Conservation (phyloP, 2,329 filamentous ascomycete genomes). For the Pleomassaria siparia region DNA sequence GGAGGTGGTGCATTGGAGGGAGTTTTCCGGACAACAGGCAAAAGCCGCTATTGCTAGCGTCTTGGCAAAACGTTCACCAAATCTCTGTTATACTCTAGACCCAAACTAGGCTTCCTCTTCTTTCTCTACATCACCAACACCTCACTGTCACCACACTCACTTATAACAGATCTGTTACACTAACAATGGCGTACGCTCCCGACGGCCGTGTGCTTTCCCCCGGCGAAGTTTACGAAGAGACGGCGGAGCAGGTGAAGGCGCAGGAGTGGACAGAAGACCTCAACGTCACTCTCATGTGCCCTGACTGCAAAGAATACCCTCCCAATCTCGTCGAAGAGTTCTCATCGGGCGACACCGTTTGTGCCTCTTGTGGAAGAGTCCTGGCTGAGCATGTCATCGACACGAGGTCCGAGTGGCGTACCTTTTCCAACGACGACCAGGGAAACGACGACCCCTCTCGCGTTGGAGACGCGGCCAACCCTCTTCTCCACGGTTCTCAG, state of each 20-base stretch:
- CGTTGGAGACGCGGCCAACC: slow-evolving; percentile 92
- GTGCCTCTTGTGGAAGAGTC: slow-evolving; percentile 86
- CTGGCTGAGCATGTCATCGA: slow-evolving; percentile 91
- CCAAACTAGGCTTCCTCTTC: slow-evolving; percentile 1
- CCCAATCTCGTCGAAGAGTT: slow-evolving; percentile 93
- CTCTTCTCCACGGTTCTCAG: slow-evolving; percentile 85
- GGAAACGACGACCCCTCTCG: slow-evolving; percentile 95
- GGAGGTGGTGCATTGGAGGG: slow-evolving; percentile 3
- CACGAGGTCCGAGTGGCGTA: slow-evolving; percentile 96
- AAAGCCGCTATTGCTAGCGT: not conserved
- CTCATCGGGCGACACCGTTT: slow-evolving; percentile 89
- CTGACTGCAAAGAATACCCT: slow-evolving; percentile 86
- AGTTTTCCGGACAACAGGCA: slow-evolving; percentile 19
- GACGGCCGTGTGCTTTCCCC: slow-evolving; percentile 45
- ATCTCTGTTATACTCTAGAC: too few species aligned
- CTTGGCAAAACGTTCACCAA: slow-evolving; percentile 1
- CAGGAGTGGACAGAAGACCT: slow-evolving; percentile 77
- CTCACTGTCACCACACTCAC: too few species aligned
- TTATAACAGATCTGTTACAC: slow-evolving; percentile 9
- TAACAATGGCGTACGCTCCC: slow-evolving; percentile 34
- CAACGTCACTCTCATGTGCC: slow-evolving; percentile 81
- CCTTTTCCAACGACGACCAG: slow-evolving; percentile 97
- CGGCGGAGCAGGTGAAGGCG: slow-evolving; percentile 30
- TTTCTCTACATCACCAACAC: not conserved
- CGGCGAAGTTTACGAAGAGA: slow-evolving; percentile 47